Conservation (phyloP, 73 alveolate genomes). For the Paramecium primaurelia region DNA sequence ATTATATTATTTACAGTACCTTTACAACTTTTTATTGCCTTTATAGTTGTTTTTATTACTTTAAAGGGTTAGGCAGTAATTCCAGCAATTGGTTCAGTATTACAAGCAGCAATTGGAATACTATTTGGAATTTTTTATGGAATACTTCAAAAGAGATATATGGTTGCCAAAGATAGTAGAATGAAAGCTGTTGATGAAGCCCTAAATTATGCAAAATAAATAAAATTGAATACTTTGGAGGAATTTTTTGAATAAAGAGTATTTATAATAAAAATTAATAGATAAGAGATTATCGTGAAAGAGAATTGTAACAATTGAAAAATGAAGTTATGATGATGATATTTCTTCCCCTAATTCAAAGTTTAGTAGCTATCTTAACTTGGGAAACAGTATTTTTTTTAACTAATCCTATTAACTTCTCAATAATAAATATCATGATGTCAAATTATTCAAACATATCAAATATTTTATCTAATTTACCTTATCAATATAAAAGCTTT, state of each 20-base stretch:
- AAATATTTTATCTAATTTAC: background rate
- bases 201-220: background rate
- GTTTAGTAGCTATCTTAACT: background rate
- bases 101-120: background rate
- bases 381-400: background rate
- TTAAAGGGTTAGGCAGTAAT: background rate
- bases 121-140: background rate
- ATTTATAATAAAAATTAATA: background rate
- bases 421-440: background rate
- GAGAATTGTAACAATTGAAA: background rate
- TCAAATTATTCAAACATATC: background rate
- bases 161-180: background rate
- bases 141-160: background rate
- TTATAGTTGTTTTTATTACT: background rate
- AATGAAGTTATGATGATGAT: background rate
- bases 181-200: slow-evolving; percentile 7
- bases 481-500: background rate
- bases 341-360: background rate
- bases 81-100: background rate
- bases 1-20: background rate
- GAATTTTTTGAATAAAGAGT: slow-evolving; percentile 9
- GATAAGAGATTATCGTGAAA: background rate
- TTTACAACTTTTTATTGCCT: background rate
- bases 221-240: background rate
- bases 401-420: background rate